Evolutionary conservation across 805 yeast genomes (phyloP).

Genomic region (Cyberlindnera mrakii): DNA sequence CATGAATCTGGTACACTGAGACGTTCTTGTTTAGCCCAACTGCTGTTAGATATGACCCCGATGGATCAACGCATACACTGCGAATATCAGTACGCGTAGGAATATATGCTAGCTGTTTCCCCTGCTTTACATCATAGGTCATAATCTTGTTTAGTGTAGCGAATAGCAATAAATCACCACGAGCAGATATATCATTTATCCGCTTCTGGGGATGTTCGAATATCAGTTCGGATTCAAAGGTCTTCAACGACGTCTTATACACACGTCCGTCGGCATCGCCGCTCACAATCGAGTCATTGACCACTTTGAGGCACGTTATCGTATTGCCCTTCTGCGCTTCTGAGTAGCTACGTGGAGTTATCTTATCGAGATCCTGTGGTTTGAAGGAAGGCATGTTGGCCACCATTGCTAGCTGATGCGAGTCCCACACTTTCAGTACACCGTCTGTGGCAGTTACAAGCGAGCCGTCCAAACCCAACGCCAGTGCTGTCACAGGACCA

Average conservation of each 20-base stretch:
- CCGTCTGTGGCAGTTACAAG: conserved; percentile 1
- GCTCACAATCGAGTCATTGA: conserved; percentile 3
- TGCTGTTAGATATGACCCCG: conserved; percentile 15
- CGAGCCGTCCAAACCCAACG: neutral
- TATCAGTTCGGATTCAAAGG: conserved; percentile 5
- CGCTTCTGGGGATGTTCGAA: conserved; percentile 5
- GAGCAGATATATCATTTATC: conserved; percentile 14
- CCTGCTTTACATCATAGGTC: conserved; percentile 5
- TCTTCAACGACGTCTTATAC: conserved; percentile 6
- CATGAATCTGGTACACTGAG: conserved; percentile 15
- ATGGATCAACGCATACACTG: conserved; percentile 19
- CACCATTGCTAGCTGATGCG: conserved; percentile 4
- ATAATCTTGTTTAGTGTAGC: conserved; percentile 15
- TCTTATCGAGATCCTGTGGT: conserved; percentile 1
- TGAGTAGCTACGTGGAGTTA: conserved; percentile 3
- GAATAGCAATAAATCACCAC: conserved; percentile 8
- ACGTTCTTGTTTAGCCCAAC: conserved; percentile 20
- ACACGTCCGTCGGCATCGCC: conserved; percentile 14
- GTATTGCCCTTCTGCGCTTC: conserved; percentile 3
- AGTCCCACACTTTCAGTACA: conserved; percentile 16
- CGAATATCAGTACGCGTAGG: conserved; percentile 16
- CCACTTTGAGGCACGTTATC: conserved; percentile 7
- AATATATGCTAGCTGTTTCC: conserved; percentile 12
- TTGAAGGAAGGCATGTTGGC: conserved; percentile 8
- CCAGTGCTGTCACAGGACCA: conserved; percentile 9